Evolutionary conservation across 805 yeast genomes (phyloP).

Genomic region (Metschnikowia gelsemii): DNA sequence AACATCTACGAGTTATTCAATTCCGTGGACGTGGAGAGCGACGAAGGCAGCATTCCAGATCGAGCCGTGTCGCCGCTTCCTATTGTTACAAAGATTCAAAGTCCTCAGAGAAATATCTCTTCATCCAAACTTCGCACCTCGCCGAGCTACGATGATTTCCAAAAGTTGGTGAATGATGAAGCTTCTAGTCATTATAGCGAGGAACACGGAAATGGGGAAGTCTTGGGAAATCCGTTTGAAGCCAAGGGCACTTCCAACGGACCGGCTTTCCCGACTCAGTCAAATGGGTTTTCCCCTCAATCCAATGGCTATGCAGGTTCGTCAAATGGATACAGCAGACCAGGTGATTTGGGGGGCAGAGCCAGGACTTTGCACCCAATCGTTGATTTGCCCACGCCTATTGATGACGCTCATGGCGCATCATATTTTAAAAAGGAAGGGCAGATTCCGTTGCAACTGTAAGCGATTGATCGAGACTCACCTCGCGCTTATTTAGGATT

Average conservation of each 20-base stretch:
- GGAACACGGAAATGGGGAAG: slow-evolving; percentile 2
- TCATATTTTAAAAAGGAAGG: slow-evolving; percentile 9
- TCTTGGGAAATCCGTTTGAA: slow-evolving; percentile 9
- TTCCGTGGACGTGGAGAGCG: slow-evolving; percentile 20
- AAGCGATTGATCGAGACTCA: background rate
- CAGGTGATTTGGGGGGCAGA: background rate
- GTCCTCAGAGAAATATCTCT: slow-evolving; percentile 4
- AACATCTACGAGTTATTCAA: slow-evolving; percentile 35
- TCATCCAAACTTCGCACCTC: slow-evolving; percentile 2
- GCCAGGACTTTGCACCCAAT: slow-evolving; percentile 23
- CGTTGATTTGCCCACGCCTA: slow-evolving; percentile 28
- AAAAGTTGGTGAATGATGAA: background rate
- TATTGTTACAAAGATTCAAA: background rate
- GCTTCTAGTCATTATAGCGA: slow-evolving; percentile 1
- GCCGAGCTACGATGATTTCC: slow-evolving; percentile 6
- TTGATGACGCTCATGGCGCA: slow-evolving; percentile 20
- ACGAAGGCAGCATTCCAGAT: slow-evolving; percentile 5
- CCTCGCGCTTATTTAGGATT: no score
- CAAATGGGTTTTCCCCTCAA: no score
- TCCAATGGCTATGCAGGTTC: background rate
- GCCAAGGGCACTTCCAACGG: background rate
- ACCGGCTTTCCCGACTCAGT: no score
- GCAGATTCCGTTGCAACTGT: slow-evolving; percentile 9
- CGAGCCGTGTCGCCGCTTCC: slow-evolving; percentile 10
- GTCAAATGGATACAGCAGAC: background rate